These are phyloP conservation scores for Sisymbrium altissimum DNA, from an alignment of 345 rosid genomes.

Conservation along the genomic window DNA sequence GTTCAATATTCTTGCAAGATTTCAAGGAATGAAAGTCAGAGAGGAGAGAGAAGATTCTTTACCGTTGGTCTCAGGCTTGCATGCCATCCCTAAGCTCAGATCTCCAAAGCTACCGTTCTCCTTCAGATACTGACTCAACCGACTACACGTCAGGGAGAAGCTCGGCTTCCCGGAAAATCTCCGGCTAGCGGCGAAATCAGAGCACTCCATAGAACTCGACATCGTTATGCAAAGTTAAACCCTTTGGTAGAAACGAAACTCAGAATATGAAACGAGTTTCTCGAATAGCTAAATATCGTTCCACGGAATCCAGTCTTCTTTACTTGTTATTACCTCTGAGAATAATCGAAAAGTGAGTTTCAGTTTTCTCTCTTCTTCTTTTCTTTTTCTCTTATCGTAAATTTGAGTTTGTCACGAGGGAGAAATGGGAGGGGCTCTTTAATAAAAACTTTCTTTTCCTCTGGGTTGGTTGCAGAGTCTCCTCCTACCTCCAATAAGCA, in stretches of 20 bases:
- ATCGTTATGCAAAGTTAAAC: constrained; percentile 22
- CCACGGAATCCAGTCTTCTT: not conserved
- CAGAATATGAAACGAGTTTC: not conserved
- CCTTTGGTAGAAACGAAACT: not conserved
- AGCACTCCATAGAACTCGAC: constrained; percentile 54
- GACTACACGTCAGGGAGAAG: constrained; percentile 62
- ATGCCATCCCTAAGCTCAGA: constrained; percentile 61
- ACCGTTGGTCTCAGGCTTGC: constrained; percentile 49
- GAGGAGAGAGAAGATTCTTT: not conserved
- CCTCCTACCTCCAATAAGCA: constrained; percentile 10
- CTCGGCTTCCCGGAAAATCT: constrained; percentile 44
- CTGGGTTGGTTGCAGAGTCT: not conserved
- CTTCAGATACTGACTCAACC: constrained; percentile 74
- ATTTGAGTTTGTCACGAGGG: constrained; percentile 31
- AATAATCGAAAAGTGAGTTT: not conserved
- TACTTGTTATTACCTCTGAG: not conserved
- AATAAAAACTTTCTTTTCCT: not conserved
- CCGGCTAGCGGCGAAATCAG: constrained; percentile 25
- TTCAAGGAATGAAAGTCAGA: not conserved
- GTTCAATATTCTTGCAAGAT: not conserved
- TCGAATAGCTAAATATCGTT: not conserved
- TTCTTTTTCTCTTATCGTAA: not conserved
- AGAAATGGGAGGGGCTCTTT: constrained; percentile 21
- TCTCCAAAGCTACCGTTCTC: constrained; percentile 71
- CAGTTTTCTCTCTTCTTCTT: not conserved